Evolutionary conservation across 495 filamentous ascomycete species (phyloP).

Genomic region (Penicillium soppii): DNA sequence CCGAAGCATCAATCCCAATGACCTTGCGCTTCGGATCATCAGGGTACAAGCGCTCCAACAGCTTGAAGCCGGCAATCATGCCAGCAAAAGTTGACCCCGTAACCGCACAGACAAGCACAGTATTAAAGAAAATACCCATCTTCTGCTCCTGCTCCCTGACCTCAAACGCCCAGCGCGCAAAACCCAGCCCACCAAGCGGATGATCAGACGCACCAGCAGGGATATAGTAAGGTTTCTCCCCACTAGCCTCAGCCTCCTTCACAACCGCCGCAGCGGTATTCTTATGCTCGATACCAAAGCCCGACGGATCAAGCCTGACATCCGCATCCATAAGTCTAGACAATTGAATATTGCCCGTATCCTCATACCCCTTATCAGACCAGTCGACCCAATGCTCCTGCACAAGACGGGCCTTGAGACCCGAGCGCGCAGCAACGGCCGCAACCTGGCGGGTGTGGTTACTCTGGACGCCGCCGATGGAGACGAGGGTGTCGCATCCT

Average conservation of each 20-base stretch:
- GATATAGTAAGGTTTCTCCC: conserved; percentile 61
- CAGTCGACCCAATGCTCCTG: conserved; percentile 66
- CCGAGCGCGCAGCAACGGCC: conserved; percentile 51
- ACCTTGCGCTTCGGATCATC: conserved; percentile 42
- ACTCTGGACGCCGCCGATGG: conserved; percentile 63
- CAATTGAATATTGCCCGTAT: conserved; percentile 62
- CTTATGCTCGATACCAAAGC: conserved; percentile 63
- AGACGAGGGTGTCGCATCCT: conserved; percentile 55
- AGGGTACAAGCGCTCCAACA: conserved; percentile 43
- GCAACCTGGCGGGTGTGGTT: conserved; percentile 67
- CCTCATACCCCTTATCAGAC: conserved; percentile 48
- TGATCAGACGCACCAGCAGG: conserved; percentile 65
- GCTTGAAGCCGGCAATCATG: conserved; percentile 63
- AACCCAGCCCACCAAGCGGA: conserved; percentile 63
- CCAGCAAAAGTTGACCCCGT: conserved; percentile 63
- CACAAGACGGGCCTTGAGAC: conserved; percentile 53
- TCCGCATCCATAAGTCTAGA: conserved; percentile 61
- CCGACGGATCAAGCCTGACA: conserved; percentile 46
- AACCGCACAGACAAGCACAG: conserved; percentile 60
- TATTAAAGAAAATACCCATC: conserved; percentile 58
- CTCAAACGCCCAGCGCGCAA: conserved; percentile 64
- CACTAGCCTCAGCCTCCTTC: conserved; percentile 41
- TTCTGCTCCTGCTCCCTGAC: conserved; percentile 57
- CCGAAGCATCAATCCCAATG: conserved; percentile 63
- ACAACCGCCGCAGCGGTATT: conserved; percentile 44